phyloP scores from a whole-genome alignment of 257 asterid species.

The Paraleonurus japonicus region DNA sequence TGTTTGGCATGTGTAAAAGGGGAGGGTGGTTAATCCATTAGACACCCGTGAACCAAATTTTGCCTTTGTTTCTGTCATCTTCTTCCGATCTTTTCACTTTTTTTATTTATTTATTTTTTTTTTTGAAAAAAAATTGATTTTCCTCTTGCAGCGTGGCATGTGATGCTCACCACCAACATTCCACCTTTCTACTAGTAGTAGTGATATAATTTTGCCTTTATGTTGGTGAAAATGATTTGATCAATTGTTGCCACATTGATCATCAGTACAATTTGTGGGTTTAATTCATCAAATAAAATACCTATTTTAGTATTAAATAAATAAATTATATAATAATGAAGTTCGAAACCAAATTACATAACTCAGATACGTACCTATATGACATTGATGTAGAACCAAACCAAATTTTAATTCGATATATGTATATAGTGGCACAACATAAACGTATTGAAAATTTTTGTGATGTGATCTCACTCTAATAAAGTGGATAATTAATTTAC shows the following conservation, averaged over 20 bases:
- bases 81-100: conserved; percentile 37
- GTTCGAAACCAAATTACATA: too few relatives aligned
- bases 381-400: too few relatives aligned
- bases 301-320: not conserved
- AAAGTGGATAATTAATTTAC: not conserved
- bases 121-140: conserved; percentile 9
- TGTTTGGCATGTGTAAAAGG: conserved; percentile 46
- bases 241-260: not conserved
- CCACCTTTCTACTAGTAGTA: not conserved
- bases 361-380: too few relatives aligned
- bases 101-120: not conserved
- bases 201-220: conserved; percentile 7
- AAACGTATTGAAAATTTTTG: not conserved
- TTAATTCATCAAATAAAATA: not conserved
- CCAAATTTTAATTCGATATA: not conserved
- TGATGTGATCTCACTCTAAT: too few relatives aligned
- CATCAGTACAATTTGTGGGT: not conserved
- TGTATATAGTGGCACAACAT: not conserved
- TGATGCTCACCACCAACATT: conserved; percentile 29
- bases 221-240: not conserved
- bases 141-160: conserved; percentile 30
- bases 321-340: not conserved
- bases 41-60: conserved; percentile 65
- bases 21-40: conserved; percentile 34
- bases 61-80: conserved; percentile 51